Evolutionary conservation across 495 filamentous ascomycete genomes (phyloP), one percentile per base, ranked within the genome.

Genomic region (Gamarada debralockiae): DNA sequence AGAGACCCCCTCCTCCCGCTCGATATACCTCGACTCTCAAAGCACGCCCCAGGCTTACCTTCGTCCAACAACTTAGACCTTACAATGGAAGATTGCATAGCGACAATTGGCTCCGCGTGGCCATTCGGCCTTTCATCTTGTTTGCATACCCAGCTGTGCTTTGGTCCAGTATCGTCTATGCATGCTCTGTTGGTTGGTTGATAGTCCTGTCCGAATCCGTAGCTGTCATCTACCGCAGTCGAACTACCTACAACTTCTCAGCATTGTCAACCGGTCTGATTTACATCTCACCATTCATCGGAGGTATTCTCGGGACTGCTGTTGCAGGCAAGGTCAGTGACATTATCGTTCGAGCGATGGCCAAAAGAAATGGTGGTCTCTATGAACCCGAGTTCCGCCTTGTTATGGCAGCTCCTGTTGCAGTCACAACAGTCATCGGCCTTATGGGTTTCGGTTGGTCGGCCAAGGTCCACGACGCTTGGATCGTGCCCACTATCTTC

Each of bases 341-440:
- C 60, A 67, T 90, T 23, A 81, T 97, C 43, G 89, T 91, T 3
- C 81, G 79, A 45, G 83, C 66, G 14, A 89, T 98, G 84, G 81
- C 86, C 6, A 76, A 81, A 14, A 78, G 83, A n/a, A 98, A 98
- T 58, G 88, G 85, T 14, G 93, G 93, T 7, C 74, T 98, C 13
- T 98, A 97, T 68, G 93, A 97, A 69, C 92, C 92, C 2, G 92
- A 98, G 70, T 97, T 96, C 68, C 77, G 92, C 20, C 79, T 97
- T 12, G 82, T 96, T 47, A 97, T 98, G 92, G 90, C 83, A 2
- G 70, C 86, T 23, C 92, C 92, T 2, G 80, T 97, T 15, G 79
- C 85, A 0, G 54, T 97, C 41, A 79, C 83, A 13, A 97, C 92
- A 0, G 81, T 83, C 6, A 84, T 92, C 25, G 93, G 92, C 2